These are phyloP conservation scores for Pterocarpus macrocarpus DNA, from an alignment of 306 rosid species.

Conservation along the genomic window DNA sequence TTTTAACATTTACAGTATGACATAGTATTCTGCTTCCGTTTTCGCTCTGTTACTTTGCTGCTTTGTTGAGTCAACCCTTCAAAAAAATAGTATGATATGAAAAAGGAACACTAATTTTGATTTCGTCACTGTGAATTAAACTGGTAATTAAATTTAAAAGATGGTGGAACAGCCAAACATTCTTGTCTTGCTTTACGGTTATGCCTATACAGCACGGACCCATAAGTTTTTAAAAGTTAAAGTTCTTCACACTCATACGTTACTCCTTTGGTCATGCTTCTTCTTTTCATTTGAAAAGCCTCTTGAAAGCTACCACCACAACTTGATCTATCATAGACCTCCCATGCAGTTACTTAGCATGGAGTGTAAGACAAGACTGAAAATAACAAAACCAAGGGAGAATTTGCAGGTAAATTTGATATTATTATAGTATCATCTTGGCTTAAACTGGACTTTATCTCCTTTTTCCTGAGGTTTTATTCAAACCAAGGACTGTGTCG, in stretches of 20 bases:
- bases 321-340: slow-evolving; percentile 4
- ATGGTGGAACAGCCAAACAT: not conserved
- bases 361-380: not conserved
- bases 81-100: not conserved
- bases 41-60: not conserved
- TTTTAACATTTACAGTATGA: too few species aligned
- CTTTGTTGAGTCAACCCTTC: not conserved
- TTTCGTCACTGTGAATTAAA: not conserved
- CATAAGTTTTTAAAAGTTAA: not conserved
- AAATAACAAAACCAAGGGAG: slow-evolving; percentile 14
- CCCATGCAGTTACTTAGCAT: not conserved
- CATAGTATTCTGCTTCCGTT: not conserved
- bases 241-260: not conserved
- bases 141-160: not conserved
- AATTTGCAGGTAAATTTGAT: not conserved
- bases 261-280: not conserved
- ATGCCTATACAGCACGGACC: not conserved
- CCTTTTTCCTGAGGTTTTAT: not conserved
- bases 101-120: not conserved
- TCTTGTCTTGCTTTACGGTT: not conserved
- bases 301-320: slow-evolving; percentile 2
- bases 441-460: not conserved
- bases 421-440: not conserved
- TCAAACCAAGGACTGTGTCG: too few species aligned
- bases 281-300: slow-evolving; percentile 20